These are phyloP conservation scores for Blastocladiella emersonii DNA, from an alignment of 371 early-diverging fungal species.

Conservation along the genomic window DNA sequence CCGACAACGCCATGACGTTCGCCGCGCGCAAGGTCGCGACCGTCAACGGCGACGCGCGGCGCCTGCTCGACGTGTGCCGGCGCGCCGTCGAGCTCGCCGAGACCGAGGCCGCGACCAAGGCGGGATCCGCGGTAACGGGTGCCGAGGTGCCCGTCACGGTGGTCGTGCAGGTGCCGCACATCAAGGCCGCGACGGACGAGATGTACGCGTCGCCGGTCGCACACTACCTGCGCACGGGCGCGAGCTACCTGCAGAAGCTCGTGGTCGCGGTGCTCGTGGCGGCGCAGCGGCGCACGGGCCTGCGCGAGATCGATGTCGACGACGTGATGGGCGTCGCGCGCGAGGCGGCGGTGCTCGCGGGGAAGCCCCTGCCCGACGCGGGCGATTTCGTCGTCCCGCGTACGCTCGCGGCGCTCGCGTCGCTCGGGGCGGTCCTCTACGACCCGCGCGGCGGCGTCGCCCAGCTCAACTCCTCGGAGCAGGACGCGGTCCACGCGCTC, in stretches of 20 bases:
- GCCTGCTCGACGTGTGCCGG: slow-evolving; percentile 88
- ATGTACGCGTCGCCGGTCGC: not conserved
- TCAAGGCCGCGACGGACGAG: not conserved
- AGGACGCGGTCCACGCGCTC: not conserved
- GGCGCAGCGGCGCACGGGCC: not conserved
- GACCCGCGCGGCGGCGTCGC: not conserved
- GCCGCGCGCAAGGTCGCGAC: slow-evolving; percentile 89
- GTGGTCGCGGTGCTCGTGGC: not conserved
- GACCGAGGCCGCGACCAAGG: not conserved
- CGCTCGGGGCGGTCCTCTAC: not conserved
- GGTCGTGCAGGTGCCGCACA: not conserved
- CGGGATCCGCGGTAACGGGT: not conserved
- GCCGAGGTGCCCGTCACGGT: not conserved
- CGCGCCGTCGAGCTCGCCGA: slow-evolving; percentile 9
- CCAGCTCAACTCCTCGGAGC: not conserved
- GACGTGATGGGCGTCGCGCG: not conserved
- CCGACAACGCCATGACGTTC: slow-evolving; percentile 70
- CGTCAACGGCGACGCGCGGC: slow-evolving; percentile 93
- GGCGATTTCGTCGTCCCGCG: not conserved
- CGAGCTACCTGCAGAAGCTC: not conserved
- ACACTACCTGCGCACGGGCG: not conserved
- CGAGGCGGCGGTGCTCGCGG: not conserved
- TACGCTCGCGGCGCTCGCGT: not conserved
- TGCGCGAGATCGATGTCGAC: not conserved
- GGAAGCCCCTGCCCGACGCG: not conserved